Conservation (phyloP, 1,139 yeast genomes). For the Zygoascus meyerae region DNA sequence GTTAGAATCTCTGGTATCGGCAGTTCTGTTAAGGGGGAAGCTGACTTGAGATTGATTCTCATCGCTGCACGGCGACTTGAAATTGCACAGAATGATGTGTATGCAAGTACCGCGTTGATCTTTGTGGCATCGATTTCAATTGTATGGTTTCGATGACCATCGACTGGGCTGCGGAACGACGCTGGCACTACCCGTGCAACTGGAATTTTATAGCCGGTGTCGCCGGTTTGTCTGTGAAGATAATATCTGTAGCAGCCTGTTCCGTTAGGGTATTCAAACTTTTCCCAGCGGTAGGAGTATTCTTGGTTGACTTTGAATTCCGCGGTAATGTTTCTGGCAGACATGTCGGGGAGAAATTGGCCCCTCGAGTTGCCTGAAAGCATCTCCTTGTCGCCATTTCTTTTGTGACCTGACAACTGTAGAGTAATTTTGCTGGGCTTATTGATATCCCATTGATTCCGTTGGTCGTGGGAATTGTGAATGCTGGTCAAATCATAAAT, state of each 20-base stretch:
- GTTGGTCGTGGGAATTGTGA: neutral
- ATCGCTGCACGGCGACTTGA: neutral
- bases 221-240: slow-evolving; percentile 18
- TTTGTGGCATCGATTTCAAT: slow-evolving; percentile 24
- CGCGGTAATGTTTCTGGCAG: neutral
- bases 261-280: slow-evolving; percentile 13
- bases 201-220: slow-evolving; percentile 10
- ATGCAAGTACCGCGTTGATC: slow-evolving; percentile 23
- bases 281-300: slow-evolving; percentile 18
- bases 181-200: slow-evolving; percentile 22
- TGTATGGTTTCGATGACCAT: slow-evolving; percentile 18
- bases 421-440: slow-evolving; percentile 16
- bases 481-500: slow-evolving; percentile 19
- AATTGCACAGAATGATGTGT: slow-evolving; percentile 11
- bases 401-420: slow-evolving; percentile 1
- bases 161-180: slow-evolving; percentile 16
- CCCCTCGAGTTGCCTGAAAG: neutral
- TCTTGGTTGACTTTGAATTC: slow-evolving; percentile 10
- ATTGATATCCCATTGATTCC: slow-evolving; percentile 7
- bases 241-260: slow-evolving; percentile 15
- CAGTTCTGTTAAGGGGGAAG: too few species aligned
- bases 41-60: neutral
- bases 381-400: neutral
- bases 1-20: neutral
- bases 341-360: neutral